Conservation (phyloP, 148 eudicot species). For the Gaultheria prostrata region DNA sequence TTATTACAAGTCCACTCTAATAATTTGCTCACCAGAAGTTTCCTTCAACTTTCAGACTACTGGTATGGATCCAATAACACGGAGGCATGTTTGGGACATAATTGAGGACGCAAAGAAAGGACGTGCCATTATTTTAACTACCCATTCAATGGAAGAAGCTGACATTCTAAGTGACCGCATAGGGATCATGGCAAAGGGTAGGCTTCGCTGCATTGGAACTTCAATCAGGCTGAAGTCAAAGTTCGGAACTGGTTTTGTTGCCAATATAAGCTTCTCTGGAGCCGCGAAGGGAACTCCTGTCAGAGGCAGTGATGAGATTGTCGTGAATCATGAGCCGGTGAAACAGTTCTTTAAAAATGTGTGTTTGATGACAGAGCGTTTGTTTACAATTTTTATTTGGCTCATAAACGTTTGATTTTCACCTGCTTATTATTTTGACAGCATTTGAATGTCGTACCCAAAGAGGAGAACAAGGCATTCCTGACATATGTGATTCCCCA, state of each 20-base stretch:
- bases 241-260: constrained; percentile 80
- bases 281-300: constrained; percentile 26
- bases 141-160: constrained; percentile 98
- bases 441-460: constrained; percentile 63
- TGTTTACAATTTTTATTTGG: background rate
- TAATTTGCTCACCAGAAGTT: background rate
- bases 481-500: constrained; percentile 74
- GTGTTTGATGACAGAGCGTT: constrained; percentile 22
- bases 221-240: constrained; percentile 76
- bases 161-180: constrained; percentile 81
- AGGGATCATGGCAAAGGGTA: constrained; percentile 95
- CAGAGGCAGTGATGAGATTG: constrained; percentile 19
- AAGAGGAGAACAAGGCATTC: constrained; percentile 71
- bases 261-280: constrained; percentile 59
- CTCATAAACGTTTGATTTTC: background rate
- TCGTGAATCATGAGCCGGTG: constrained; percentile 42
- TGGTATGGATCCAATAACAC: constrained; percentile 92
- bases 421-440: constrained; percentile 28
- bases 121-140: constrained; percentile 71
- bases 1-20: background rate
- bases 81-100: constrained; percentile 94
- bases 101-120: constrained; percentile 86
- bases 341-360: constrained; percentile 70
- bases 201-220: constrained; percentile 90
- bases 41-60: constrained; percentile 54